Conservation (phyloP, 257 asterid species). For the Solanum neorickii region DNA sequence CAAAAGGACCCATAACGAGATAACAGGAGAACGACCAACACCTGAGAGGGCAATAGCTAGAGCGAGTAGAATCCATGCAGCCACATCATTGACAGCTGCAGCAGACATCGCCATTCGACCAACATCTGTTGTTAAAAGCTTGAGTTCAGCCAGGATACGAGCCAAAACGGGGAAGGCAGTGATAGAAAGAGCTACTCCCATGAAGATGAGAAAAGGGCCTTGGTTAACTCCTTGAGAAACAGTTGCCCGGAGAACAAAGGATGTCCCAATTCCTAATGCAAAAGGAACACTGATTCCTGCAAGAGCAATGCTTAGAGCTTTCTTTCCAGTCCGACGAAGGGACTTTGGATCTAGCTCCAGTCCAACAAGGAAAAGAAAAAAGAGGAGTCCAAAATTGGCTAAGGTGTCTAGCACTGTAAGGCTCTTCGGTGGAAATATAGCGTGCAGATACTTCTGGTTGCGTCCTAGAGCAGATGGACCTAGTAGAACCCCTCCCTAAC, state of each 20-base stretch:
- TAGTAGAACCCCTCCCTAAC: slow-evolving; percentile 70
- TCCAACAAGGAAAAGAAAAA: slow-evolving; percentile 69
- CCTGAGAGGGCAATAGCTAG: slow-evolving; percentile 67
- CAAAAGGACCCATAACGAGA: slow-evolving; percentile 59
- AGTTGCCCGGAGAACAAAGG: slow-evolving; percentile 38
- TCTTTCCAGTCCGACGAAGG: slow-evolving; percentile 43
- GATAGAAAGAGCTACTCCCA: slow-evolving; percentile 85
- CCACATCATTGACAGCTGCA: slow-evolving; percentile 76
- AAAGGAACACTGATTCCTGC: slow-evolving; percentile 72
- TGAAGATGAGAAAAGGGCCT: slow-evolving; percentile 53
- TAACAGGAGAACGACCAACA: slow-evolving; percentile 33
- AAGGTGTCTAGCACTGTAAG: slow-evolving; percentile 66
- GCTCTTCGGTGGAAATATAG: slow-evolving; percentile 57
- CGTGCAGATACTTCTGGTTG: slow-evolving; percentile 24
- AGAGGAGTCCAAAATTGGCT: slow-evolving; percentile 71
- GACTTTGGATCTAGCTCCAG: slow-evolving; percentile 49
- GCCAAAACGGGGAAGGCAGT: slow-evolving; percentile 85
- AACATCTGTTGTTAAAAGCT: slow-evolving; percentile 69
- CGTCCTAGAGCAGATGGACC: slow-evolving; percentile 88
- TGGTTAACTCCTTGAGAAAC: slow-evolving; percentile 28
- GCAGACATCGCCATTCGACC: slow-evolving; percentile 81
- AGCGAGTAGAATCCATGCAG: slow-evolving; percentile 77
- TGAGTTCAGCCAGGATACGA: slow-evolving; percentile 75
- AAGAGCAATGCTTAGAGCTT: slow-evolving; percentile 54
- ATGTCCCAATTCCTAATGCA: slow-evolving; percentile 61